phyloP scores from a whole-genome alignment of 2,329 filamentous ascomycete genomes.

The Alternaria ventricosa region DNA sequence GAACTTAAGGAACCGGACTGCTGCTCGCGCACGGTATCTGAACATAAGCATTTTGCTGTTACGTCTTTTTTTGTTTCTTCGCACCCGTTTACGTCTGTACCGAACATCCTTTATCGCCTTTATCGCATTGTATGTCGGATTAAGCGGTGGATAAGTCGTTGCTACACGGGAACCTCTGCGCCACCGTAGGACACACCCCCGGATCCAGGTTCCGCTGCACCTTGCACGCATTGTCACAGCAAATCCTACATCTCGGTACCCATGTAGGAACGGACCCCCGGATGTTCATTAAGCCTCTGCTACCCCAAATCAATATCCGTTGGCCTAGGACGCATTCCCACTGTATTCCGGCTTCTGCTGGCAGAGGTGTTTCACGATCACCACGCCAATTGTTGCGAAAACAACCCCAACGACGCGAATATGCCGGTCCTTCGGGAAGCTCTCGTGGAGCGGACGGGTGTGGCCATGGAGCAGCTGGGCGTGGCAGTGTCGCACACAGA shows the following conservation, averaged over 20 bases:
- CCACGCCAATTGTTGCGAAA: conserved; percentile 14
- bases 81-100: conserved; percentile 12
- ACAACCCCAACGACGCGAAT: conserved; percentile 19
- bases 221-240: conserved; percentile 41
- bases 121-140: conserved; percentile 11
- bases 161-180: conserved; percentile 29
- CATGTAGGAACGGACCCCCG: conserved; percentile 41
- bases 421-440: conserved; percentile 46
- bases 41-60: conserved; percentile 14
- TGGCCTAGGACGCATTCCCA: conserved; percentile 24
- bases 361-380: conserved; percentile 39
- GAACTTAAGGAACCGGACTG: conserved; percentile 43
- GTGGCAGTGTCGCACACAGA: conserved; percentile 36
- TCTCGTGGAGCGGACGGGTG: conserved; percentile 35
- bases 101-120: conserved; percentile 6
- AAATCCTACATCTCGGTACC: conserved; percentile 29
- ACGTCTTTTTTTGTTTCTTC: conserved; percentile 10
- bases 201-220: conserved; percentile 34
- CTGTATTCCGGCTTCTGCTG: conserved; percentile 43
- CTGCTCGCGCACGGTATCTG: conserved; percentile 37
- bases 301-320: conserved; percentile 18
- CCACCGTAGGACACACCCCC: conserved; percentile 25
- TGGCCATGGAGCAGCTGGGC: conserved; percentile 39
- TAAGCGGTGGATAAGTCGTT: conserved; percentile 31
- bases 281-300: conserved; percentile 30